Conservation (phyloP, 83 land plant species). For the Isoetes engelmannii region DNA sequence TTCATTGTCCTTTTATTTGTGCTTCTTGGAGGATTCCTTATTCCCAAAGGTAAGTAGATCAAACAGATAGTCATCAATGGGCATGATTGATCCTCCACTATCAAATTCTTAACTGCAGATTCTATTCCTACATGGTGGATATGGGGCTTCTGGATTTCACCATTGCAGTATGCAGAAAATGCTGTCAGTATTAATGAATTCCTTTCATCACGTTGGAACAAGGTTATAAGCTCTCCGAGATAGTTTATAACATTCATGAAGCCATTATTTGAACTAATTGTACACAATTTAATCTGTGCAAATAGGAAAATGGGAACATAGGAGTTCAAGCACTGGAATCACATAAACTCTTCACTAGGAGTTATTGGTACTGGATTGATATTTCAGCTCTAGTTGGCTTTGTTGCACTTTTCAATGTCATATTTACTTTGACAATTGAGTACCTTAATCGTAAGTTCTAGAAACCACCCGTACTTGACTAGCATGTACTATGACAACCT, state of each 20-base stretch:
- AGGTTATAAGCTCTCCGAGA: conserved; percentile 2
- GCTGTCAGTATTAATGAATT: conserved; percentile 27
- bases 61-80: conserved; percentile 2
- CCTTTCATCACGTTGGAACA: conserved; percentile 26
- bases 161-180: conserved; percentile 18
- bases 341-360: neutral
- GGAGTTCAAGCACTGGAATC: conserved; percentile 11
- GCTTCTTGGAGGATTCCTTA: conserved; percentile 27
- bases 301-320: neutral
- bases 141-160: conserved; percentile 28
- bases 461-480: too few species aligned
- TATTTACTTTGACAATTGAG: conserved; percentile 19
- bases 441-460: conserved; percentile 21
- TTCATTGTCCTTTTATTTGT: conserved; percentile 11
- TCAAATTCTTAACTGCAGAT: neutral
- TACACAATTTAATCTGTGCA: neutral
- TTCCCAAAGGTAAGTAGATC: conserved; percentile 11
- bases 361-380: conserved; percentile 30
- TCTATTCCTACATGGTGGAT: conserved; percentile 18
- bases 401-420: conserved; percentile 16
- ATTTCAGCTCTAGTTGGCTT: conserved; percentile 14
- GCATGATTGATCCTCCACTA: neutral
- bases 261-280: neutral
- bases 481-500: too few species aligned
- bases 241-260: neutral